Base-by-base conservation (phyloP, 1,139 yeast genomes). In the Arxiozyma slooffiae region DNA sequence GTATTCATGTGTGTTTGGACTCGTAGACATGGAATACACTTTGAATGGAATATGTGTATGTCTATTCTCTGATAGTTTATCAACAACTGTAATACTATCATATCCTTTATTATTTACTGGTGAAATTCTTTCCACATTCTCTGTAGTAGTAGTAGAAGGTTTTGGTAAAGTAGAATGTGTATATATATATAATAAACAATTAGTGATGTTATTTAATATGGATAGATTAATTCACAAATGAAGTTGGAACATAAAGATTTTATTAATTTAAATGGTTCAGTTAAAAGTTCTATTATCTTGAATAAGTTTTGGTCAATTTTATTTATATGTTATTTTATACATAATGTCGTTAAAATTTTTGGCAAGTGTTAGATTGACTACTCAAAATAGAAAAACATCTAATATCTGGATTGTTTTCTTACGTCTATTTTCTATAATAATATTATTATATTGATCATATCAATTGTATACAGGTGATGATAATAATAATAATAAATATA, bases 401-500 rank as follows among this genome's bases (percentile, higher is more conserved):
- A 6, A 34, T 4, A 1, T 41, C 9, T 41, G 44, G 44, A 21
- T 41, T 8, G 9, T 20, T 14, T 14, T 20, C 4, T 17, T 42
- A 20, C 45, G 30, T 16, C 38, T 42, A 7, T 6, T 9, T 3
- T 24, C 36, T 9, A 9, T 44, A 14, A 17, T 34, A 8, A 30
- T 34, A 16, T 16, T 44, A 37, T 16, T 42, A 4, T 20, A 20
- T 24, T 42, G 22, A 7, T 20, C 23, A 14, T 34, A 20, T 20
- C 38, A 34, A 16, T 34, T n/a, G n/a, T n/a, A n/a, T n/a, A n/a
- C n/a, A n/a, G n/a, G n/a, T 26, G 8, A n/a, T 3, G 6, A 14
- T 21, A 20, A 42, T 14, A 30, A 30, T 30, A 23, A 18, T 14
- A 30, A 16, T 14, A 34, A 66, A 63, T 44, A 61, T 59, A 46